Evolutionary conservation across 2,329 filamentous ascomycete genomes (phyloP).

Genomic region (Arthrobotrys conoides): DNA sequence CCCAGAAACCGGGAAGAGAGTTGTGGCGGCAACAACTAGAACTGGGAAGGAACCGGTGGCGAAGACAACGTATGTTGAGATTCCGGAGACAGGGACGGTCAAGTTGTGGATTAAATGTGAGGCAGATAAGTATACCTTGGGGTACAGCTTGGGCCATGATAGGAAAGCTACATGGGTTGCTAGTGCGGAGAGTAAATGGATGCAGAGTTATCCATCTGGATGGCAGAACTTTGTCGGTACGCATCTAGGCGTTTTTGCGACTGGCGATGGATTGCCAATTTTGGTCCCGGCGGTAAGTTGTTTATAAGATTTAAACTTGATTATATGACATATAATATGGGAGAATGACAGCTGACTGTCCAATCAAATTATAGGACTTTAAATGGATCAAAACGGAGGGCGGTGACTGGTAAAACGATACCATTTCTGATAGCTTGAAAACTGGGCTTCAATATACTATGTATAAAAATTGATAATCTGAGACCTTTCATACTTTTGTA

Average conservation of each 20-base stretch:
- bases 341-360: not conserved
- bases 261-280: conserved; percentile 55
- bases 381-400: conserved; percentile 61
- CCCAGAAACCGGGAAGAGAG: conserved; percentile 58
- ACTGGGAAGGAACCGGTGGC: conserved; percentile 55
- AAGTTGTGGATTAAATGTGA: conserved; percentile 62
- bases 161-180: conserved; percentile 60
- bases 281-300: conserved; percentile 60
- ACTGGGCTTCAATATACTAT: not conserved
- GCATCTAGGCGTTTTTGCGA: conserved; percentile 62
- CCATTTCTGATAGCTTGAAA: not conserved
- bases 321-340: too few relatives aligned
- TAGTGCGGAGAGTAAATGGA: conserved; percentile 59
- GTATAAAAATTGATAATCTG: too few relatives aligned
- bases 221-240: conserved; percentile 62
- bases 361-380: conserved; percentile 51
- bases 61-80: conserved; percentile 58
- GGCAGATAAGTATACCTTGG: conserved; percentile 61
- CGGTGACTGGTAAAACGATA: conserved; percentile 35
- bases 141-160: conserved; percentile 54
- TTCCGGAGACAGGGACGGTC: conserved; percentile 57
- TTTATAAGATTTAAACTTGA: not conserved
- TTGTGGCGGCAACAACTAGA: conserved; percentile 55
- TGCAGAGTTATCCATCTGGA: conserved; percentile 60
- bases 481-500: too few relatives aligned